Percentiles rank a stretch among this genome's conserved stretches.
These are phyloP conservation scores for Didymella pomorum DNA, from an alignment of 2,329 filamentous ascomycete genomes.

Conservation along the genomic window DNA sequence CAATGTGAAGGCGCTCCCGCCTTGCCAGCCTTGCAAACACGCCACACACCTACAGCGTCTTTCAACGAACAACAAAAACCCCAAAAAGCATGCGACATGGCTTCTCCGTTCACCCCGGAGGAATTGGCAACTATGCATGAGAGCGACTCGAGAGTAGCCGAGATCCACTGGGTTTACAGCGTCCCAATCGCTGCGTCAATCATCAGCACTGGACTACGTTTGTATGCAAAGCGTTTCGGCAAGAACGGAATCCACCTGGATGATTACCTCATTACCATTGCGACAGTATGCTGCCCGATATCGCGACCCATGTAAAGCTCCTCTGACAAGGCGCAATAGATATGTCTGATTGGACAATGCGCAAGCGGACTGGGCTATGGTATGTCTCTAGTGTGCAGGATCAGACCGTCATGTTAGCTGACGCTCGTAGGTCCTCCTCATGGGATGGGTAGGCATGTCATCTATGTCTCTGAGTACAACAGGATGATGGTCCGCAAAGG, in stretches of 20 bases:
- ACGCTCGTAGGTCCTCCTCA: slow-evolving; percentile 39
- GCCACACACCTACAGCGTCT: slow-evolving; percentile 12
- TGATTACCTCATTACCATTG: slow-evolving; percentile 44
- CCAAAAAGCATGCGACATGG: slow-evolving; percentile 22
- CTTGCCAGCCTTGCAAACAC: slow-evolving; percentile 19
- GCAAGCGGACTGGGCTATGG: slow-evolving; percentile 40
- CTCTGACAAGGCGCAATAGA: slow-evolving; percentile 22
- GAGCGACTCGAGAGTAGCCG: slow-evolving; percentile 37
- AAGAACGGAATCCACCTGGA: slow-evolving; percentile 45
- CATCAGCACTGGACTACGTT: slow-evolving; percentile 36
- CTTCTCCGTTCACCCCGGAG: slow-evolving; percentile 40
- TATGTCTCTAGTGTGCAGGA: slow-evolving; percentile 19
- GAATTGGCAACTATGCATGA: slow-evolving; percentile 40
- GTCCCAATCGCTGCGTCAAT: slow-evolving; percentile 40
- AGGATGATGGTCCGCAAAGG: slow-evolving; percentile 45
- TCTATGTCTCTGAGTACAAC: slow-evolving; percentile 36
- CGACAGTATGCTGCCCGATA: slow-evolving; percentile 33
- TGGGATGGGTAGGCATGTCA: slow-evolving; percentile 47
- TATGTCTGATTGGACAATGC: slow-evolving; percentile 44
- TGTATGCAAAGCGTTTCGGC: slow-evolving; percentile 43
- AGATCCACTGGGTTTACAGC: slow-evolving; percentile 45
- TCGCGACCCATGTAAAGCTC: neutral
- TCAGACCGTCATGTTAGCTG: slow-evolving; percentile 13
- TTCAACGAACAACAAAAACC: slow-evolving; percentile 8
- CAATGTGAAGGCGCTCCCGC: slow-evolving; percentile 17